Conservation (phyloP, 306 rosid genomes). For the Malus sylvestris region DNA sequence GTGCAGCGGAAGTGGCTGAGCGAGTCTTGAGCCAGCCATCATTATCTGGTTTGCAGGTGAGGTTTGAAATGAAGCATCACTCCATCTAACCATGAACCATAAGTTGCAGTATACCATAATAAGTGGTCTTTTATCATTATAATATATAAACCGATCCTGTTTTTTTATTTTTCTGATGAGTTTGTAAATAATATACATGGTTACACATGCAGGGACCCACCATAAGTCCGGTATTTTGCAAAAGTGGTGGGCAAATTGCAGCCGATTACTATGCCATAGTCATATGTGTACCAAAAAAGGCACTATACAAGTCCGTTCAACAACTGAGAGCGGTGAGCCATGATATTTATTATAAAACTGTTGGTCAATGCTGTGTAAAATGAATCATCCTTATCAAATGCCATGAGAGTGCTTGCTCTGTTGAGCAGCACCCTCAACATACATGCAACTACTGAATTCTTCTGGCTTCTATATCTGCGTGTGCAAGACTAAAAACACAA, state of each 20-base stretch:
- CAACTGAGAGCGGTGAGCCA: slow-evolving; percentile 83
- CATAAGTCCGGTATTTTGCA: slow-evolving; percentile 75
- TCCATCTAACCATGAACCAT: not conserved
- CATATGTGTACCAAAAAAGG: slow-evolving; percentile 81
- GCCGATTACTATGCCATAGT: slow-evolving; percentile 81
- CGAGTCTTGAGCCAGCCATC: slow-evolving; percentile 76
- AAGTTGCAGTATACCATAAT: not conserved
- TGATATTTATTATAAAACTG: not conserved
- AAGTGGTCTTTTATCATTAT: not conserved
- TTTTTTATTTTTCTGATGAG: not conserved
- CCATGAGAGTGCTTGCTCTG: no score
- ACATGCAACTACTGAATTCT: no score
- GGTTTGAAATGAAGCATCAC: slow-evolving; percentile 14
- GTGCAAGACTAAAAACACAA: no score
- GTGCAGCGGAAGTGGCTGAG: slow-evolving; percentile 87
- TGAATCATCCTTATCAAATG: no score
- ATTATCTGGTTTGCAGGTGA: slow-evolving; percentile 84
- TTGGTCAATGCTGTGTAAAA: not conserved
- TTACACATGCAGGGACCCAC: slow-evolving; percentile 80
- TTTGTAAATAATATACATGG: not conserved
- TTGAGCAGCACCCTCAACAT: no score
- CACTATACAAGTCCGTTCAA: slow-evolving; percentile 71
- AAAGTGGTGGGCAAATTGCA: slow-evolving; percentile 50
- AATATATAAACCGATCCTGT: not conserved
- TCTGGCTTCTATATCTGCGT: no score